A percentile compares a stretch with the other conserved stretches of the same genome.
These are phyloP conservation scores for Diversispora epigaea DNA, from an alignment of 192 early-diverging fungal species.

Conservation along the genomic window DNA sequence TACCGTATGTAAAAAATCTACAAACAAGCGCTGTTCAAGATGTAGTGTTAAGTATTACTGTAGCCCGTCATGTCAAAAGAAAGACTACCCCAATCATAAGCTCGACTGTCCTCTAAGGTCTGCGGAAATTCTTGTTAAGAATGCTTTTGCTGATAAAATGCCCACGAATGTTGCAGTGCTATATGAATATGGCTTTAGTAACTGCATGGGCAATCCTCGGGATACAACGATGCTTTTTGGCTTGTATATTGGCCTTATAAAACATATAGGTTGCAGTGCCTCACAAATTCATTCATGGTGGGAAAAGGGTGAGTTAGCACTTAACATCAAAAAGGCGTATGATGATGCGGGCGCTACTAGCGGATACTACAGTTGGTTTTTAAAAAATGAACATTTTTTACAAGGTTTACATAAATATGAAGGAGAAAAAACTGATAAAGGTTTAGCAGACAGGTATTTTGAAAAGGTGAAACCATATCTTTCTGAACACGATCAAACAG, in stretches of 20 bases:
- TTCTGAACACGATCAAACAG: slow-evolving; percentile 8
- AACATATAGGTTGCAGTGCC: slow-evolving; percentile 4
- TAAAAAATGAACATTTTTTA: slow-evolving; percentile 6
- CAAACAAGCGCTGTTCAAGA: too few relatives aligned
- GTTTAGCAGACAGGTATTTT: background rate
- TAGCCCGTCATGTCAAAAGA: too few relatives aligned
- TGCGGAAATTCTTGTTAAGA: too few relatives aligned
- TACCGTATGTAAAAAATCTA: too few relatives aligned
- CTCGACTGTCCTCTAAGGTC: too few relatives aligned
- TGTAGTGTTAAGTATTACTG: too few relatives aligned
- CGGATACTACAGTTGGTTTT: slow-evolving; percentile 10
- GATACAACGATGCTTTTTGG: background rate
- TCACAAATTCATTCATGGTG: slow-evolving; percentile 14
- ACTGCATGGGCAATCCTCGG: background rate
- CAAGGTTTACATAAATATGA: slow-evolving; percentile 14
- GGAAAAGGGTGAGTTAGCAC: background rate
- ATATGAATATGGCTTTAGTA: background rate
- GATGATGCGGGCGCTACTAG: background rate
- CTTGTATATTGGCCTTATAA: slow-evolving; percentile 9
- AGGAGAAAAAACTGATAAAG: background rate
- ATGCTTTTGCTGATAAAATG: too few relatives aligned
- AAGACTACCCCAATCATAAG: too few relatives aligned
- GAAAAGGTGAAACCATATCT: background rate
- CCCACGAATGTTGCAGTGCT: too few relatives aligned
- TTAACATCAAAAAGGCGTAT: slow-evolving; percentile 5